Base-by-base conservation (phyloP, 139 green algal species). In the Deuterostichococcus epilithicus region DNA sequence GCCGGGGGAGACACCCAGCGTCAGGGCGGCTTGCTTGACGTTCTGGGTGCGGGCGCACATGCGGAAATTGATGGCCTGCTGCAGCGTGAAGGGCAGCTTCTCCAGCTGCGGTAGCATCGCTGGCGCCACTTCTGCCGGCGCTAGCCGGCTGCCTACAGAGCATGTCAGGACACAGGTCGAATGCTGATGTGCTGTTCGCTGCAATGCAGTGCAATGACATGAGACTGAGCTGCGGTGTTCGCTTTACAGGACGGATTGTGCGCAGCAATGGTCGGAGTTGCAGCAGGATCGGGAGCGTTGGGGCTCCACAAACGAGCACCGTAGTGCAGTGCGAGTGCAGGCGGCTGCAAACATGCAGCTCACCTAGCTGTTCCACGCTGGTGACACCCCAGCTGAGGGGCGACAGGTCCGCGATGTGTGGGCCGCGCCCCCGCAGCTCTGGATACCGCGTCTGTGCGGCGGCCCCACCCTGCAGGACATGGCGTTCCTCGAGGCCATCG, bases 21-120 rank as follows among this genome's bases (percentile, higher is more conserved):
- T 60, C 45, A 76, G 28, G 39, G 58, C 76, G 34, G 74, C 74
- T 22, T 60, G 45, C 10, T 26, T 69, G 60, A 42, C 13, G 38
- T 65, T 76, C 34, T 69, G 69, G 20, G 68, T 73, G 59, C 74
- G 74, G 0, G 79, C 79, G 38, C 76, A 39, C 22, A 70, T 72
- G 38, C 68, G 42, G 68, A 83, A 77, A 28, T 59, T 75, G 2
- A 60, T 75, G 68, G 80, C 36, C 70, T 83, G 79, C 23, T 30
- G n/a, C 32, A 83, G 79, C 20, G 74, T 78, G 79, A 83, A 83
- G 60, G 79, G 74, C 42, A 79, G 45, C 52, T 65, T 71, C 30
- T 76, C 78, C 38, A 63, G 52, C 52, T 63, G 52, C 52, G 52
- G 52, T 20, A 63, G 52, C 13, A 63, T n/a, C 18, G 26, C 65